Evolutionary conservation across 345 rosid genomes (phyloP).

Genomic region (Turnera subulata): DNA sequence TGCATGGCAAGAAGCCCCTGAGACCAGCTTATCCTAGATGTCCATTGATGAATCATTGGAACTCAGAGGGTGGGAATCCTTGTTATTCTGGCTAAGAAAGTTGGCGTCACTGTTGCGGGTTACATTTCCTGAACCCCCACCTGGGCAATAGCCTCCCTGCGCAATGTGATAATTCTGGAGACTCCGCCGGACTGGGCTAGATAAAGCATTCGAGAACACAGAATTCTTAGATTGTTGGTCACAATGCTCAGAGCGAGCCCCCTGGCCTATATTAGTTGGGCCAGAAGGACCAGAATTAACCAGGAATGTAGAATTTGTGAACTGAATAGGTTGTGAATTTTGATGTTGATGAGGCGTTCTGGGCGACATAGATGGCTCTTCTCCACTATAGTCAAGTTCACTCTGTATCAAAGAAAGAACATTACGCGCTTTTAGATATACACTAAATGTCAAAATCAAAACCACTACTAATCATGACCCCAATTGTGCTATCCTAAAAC

Average conservation of each 20-base stretch:
- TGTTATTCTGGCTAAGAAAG: conserved; percentile 45
- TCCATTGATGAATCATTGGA: conserved; percentile 88
- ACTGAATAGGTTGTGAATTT: conserved; percentile 45
- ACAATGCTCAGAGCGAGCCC: conserved; percentile 47
- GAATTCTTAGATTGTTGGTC: conserved; percentile 74
- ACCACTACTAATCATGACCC: background rate
- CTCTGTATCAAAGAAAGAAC: conserved; percentile 39
- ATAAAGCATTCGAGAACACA: conserved; percentile 79
- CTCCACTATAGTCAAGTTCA: conserved; percentile 63
- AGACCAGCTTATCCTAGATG: conserved; percentile 26
- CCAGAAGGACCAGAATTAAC: conserved; percentile 57
- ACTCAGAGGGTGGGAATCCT: conserved; percentile 57
- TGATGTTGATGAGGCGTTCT: conserved; percentile 52
- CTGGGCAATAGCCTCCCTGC: conserved; percentile 55
- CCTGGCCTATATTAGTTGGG: conserved; percentile 39
- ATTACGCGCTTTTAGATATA: background rate
- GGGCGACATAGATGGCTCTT: conserved; percentile 62
- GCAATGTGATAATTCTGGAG: conserved; percentile 67
- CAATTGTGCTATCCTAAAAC: background rate
- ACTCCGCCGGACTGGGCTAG: conserved; percentile 68
- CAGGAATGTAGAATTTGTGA: conserved; percentile 35
- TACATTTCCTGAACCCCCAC: conserved; percentile 37
- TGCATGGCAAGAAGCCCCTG: conserved; percentile 8
- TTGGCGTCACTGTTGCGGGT: conserved; percentile 38
- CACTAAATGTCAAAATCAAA: background rate